Percentiles rank a stretch among this genome's conserved stretches.
Conservation (phyloP, 345 rosid genomes). For the Lenwebbia sp. region DNA sequence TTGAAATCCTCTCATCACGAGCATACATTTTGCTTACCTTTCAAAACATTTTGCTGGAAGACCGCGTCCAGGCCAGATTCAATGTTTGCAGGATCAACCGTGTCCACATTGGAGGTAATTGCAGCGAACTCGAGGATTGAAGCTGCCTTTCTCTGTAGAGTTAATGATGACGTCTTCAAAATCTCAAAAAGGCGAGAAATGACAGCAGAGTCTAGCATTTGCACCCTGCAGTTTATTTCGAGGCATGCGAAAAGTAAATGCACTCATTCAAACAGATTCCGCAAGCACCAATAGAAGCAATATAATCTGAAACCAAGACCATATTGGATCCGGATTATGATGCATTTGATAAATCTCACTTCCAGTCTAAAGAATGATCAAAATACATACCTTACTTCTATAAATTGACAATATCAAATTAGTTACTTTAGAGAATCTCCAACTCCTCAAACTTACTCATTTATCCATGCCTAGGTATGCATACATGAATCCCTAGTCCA, state of each 20-base stretch:
- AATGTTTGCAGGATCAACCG: constrained; percentile 30
- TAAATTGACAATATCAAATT: neutral
- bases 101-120: constrained; percentile 27
- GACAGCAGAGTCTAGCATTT: constrained; percentile 38
- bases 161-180: constrained; percentile 40
- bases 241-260: constrained; percentile 4
- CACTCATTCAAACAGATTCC: neutral
- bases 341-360: neutral
- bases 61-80: constrained; percentile 47
- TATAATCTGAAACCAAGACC: neutral
- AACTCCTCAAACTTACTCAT: neutral
- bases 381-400: neutral
- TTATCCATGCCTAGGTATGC: neutral
- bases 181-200: constrained; percentile 48
- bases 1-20: neutral
- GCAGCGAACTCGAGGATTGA: constrained; percentile 55
- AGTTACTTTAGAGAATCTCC: neutral
- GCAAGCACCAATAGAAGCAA: neutral
- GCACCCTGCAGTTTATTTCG: constrained; percentile 26
- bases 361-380: neutral
- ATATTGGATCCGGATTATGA: neutral
- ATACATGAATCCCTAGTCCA: neutral
- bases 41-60: constrained; percentile 46
- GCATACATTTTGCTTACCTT: constrained; percentile 24
- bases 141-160: constrained; percentile 60